phyloP scores from a whole-genome alignment of 768 basidiomycete genomes.

The Pleurotus eryngii region DNA sequence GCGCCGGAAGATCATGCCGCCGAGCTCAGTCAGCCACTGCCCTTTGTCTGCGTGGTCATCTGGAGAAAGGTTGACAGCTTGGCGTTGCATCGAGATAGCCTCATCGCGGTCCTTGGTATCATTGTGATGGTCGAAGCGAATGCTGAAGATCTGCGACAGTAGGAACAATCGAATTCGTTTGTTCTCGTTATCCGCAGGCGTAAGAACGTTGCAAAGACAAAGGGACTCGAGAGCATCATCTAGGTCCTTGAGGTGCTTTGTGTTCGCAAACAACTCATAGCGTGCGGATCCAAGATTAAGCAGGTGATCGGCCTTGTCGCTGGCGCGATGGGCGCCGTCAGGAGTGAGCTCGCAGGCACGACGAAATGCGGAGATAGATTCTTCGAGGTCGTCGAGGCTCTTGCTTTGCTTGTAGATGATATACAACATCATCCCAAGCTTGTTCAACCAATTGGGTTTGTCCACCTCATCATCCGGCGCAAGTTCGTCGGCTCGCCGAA shows the following conservation, averaged over 20 bases:
- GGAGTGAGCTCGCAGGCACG: not conserved
- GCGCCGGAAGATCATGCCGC: not conserved
- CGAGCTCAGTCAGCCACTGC: not conserved
- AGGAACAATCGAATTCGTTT: not conserved
- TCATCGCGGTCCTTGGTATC: not conserved
- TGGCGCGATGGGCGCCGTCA: not conserved
- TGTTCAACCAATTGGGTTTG: too few species aligned
- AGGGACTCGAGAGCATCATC: not conserved
- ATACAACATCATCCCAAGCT: too few species aligned
- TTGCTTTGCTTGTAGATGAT: too few species aligned
- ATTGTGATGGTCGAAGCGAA: not conserved
- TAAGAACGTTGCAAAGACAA: not conserved
- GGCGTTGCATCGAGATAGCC: not conserved
- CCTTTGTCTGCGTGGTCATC: not conserved
- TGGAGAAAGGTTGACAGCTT: not conserved
- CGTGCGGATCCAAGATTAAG: not conserved
- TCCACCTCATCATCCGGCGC: too few species aligned
- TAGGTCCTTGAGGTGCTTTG: not conserved
- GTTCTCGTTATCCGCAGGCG: not conserved
- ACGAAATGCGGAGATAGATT: not conserved
- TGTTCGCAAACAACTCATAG: not conserved
- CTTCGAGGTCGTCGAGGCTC: not conserved
- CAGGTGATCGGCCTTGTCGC: not conserved
- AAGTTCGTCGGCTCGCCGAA: too few species aligned
- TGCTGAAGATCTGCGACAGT: not conserved